Conservation (phyloP, 306 rosid genomes). For the Pyrus communis region DNA sequence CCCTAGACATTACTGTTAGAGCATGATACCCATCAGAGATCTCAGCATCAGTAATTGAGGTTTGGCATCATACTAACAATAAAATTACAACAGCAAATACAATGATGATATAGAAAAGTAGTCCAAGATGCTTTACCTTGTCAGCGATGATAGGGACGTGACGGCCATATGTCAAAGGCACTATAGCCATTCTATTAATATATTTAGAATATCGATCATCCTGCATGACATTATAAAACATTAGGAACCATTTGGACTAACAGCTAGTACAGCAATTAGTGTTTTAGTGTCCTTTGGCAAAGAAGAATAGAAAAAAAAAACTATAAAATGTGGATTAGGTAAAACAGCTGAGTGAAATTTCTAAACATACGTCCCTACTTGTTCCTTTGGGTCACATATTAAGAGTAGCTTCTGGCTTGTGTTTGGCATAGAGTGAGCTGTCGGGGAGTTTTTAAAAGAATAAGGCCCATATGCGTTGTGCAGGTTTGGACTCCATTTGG, state of each 20-base stretch:
- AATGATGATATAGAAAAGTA: not conserved
- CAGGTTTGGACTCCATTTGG: not conserved
- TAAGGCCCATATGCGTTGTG: not conserved
- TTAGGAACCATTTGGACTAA: not conserved
- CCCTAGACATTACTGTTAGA: not conserved
- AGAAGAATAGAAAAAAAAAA: not conserved
- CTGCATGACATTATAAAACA: slow-evolving; percentile 32
- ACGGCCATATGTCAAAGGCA: slow-evolving; percentile 90
- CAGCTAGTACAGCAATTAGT: not conserved
- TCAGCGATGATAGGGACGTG: slow-evolving; percentile 83
- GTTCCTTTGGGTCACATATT: not conserved
- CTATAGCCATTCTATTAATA: slow-evolving; percentile 86
- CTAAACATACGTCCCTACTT: not conserved
- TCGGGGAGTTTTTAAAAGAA: not conserved
- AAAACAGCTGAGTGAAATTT: not conserved
- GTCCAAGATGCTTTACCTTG: slow-evolving; percentile 41
- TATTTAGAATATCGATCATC: slow-evolving; percentile 85
- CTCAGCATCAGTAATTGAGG: not conserved
- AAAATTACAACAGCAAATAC: not conserved
- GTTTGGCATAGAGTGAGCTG: not conserved
- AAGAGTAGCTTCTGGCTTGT: not conserved
- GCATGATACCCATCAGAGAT: not conserved
- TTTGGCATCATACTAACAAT: not conserved
- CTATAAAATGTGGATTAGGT: too few relatives aligned
- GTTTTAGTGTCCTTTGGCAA: not conserved